Evolutionary conservation across 1,284 basidiomycete genomes (phyloP), one percentile per base, ranked within the genome.

Genomic region (Ustilago curta): DNA sequence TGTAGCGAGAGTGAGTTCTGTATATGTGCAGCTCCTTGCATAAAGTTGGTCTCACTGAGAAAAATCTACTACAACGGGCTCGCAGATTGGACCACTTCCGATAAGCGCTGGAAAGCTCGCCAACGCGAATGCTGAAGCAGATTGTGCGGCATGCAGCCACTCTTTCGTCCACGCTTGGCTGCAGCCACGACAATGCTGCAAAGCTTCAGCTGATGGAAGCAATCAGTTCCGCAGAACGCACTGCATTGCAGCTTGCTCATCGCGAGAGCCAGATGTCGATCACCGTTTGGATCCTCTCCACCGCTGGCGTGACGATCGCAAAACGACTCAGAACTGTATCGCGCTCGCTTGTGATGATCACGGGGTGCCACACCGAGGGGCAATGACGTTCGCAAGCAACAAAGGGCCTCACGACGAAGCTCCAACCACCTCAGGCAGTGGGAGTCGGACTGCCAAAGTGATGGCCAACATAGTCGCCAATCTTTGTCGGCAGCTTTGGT

Each of bases 321-420:
- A 57, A 57, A 27, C 55, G 18, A 43, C 40, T 29, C 51, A 14
- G 21, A 11, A n/a, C 25, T n/a, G 8, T 18, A 48, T 56, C 44
- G 54, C 44, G 35, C 44, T 47, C 54, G 54, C 54, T 48, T 56
- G 35, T 19, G 23, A 27, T 11, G 14, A 32, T 19, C 42, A 19
- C n/a, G 23, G 44, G 43, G 23, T 37, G 45, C 45, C 23, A 51
- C 39, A 51, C 50, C 47, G 55, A 51, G 50, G 50, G 8, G 49
- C 35, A 9, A 64, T 64, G 55, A 64, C 61, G 61, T 59, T 59
- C 48, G 52, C 32, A 42, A 23, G n/a, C 8, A 35, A 37, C n/a
- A 25, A 27, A 45, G 21, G 21, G 43, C 43, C 12, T 8, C 48
- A 35, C 16, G 11, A 18, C 16, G 8, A 23, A 39, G 25, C 18